Evolutionary conservation across 1,139 yeast genomes (phyloP).

Genomic region (Pichia sorboxylosa): DNA sequence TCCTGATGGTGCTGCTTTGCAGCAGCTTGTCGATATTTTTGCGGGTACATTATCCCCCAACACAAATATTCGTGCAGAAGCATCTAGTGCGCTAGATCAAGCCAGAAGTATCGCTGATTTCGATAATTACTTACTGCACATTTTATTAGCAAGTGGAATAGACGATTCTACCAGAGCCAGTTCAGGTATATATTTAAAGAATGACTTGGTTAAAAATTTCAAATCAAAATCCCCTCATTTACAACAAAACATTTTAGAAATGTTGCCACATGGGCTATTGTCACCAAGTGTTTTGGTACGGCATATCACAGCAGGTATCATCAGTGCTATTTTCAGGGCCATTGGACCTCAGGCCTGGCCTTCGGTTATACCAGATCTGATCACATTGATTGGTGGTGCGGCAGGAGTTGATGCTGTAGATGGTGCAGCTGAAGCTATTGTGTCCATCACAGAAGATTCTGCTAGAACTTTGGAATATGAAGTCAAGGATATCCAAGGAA

Average conservation of each 20-base stretch:
- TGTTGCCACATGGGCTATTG: constrained; percentile 57
- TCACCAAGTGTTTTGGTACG: constrained; percentile 54
- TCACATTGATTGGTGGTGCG: constrained; percentile 42
- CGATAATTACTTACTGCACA: constrained; percentile 63
- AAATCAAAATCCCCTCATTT: constrained; percentile 23
- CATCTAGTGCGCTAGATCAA: constrained; percentile 55
- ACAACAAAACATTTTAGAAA: constrained; percentile 46
- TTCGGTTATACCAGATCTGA: constrained; percentile 51
- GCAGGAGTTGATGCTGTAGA: constrained; percentile 37
- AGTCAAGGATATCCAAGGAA: constrained; percentile 43
- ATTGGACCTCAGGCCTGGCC: constrained; percentile 72
- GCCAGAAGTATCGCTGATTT: constrained; percentile 66
- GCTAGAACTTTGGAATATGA: constrained; percentile 46
- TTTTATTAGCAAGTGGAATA: constrained; percentile 41
- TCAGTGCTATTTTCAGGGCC: constrained; percentile 68
- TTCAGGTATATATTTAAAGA: constrained; percentile 79
- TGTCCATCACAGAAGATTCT: constrained; percentile 83
- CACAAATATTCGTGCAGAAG: constrained; percentile 40
- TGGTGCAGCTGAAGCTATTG: constrained; percentile 72
- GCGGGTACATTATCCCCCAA: constrained; percentile 55
- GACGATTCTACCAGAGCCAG: constrained; percentile 61
- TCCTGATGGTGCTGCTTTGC: constrained; percentile 50
- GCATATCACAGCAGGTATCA: constrained; percentile 82
- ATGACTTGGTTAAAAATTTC: constrained; percentile 35
- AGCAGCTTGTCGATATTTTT: constrained; percentile 52